These are phyloP conservation scores for Hanseniaspora clermontiae DNA, from an alignment of 805 yeast genomes.

Conservation along the genomic window DNA sequence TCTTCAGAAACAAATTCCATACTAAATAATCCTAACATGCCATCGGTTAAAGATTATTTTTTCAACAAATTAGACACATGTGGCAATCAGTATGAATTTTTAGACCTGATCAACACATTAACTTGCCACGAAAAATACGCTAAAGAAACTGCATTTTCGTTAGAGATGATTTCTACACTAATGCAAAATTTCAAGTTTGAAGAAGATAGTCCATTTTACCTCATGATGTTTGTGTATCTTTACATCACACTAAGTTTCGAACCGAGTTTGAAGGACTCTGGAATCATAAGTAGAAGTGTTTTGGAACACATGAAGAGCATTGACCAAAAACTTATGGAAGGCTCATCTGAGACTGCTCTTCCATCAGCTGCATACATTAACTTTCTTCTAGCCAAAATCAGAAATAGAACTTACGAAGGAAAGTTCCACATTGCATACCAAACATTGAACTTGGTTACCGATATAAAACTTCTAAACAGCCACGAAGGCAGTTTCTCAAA, in stretches of 20 bases:
- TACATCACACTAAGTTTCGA: neutral
- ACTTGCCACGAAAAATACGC: neutral
- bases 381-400: neutral
- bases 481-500: too few relatives aligned
- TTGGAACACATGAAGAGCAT: neutral
- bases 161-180: neutral
- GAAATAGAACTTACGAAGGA: neutral
- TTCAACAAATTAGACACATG: neutral
- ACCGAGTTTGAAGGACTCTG: neutral
- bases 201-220: neutral
- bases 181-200: neutral
- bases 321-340: neutral
- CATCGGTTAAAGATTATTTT: neutral
- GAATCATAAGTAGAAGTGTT: neutral
- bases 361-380: too few relatives aligned
- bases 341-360: neutral
- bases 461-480: neutral
- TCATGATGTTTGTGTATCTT: neutral
- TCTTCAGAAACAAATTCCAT: neutral
- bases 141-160: neutral
- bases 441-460: neutral
- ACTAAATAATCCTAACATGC: neutral
- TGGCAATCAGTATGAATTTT: neutral
- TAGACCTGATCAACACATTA: neutral
- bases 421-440: neutral